A percentile compares a stretch with the other conserved stretches of the same genome.
Evolutionary conservation across 1,284 basidiomycete species (phyloP).

Genomic region (Ustilago xerochloae): DNA sequence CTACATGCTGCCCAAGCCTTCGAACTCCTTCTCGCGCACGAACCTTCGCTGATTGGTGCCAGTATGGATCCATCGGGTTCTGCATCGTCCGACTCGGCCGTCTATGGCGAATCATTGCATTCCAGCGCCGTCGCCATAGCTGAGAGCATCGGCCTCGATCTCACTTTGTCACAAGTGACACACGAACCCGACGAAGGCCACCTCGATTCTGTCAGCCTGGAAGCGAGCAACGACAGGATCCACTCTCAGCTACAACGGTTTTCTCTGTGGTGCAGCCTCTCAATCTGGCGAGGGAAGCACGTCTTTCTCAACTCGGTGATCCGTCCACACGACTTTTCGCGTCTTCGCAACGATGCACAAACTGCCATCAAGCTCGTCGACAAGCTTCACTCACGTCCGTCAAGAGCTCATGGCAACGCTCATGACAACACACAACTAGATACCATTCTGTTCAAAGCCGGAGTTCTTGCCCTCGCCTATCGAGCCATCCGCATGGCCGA

Average conservation of each 20-base stretch:
- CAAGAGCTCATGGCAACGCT: neutral
- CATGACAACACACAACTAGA: too few relatives aligned
- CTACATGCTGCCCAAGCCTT: constrained; percentile 28
- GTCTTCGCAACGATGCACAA: constrained; percentile 19
- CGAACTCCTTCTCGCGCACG: constrained; percentile 24
- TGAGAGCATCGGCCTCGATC: constrained; percentile 23
- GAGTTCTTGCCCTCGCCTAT: constrained; percentile 16
- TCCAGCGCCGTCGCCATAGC: constrained; percentile 23
- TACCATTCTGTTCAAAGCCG: constrained; percentile 17
- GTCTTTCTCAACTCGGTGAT: constrained; percentile 17
- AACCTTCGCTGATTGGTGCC: constrained; percentile 24
- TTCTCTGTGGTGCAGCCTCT: constrained; percentile 34
- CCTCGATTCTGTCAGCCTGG: neutral
- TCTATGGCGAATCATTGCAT: constrained; percentile 26
- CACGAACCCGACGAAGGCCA: constrained; percentile 1
- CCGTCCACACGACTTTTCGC: constrained; percentile 19
- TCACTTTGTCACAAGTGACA: constrained; percentile 13
- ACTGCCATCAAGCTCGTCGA: constrained; percentile 10
- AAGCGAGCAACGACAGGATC: neutral
- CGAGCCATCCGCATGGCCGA: constrained; percentile 22
- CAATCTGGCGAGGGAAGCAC: constrained; percentile 22
- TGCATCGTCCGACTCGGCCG: constrained; percentile 3
- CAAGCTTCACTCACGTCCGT: neutral
- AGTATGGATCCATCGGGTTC: constrained; percentile 14
- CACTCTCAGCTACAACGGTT: constrained; percentile 12